phyloP scores from a whole-genome alignment of 2,329 filamentous ascomycete genomes.

The Penicillium verrucosum region DNA sequence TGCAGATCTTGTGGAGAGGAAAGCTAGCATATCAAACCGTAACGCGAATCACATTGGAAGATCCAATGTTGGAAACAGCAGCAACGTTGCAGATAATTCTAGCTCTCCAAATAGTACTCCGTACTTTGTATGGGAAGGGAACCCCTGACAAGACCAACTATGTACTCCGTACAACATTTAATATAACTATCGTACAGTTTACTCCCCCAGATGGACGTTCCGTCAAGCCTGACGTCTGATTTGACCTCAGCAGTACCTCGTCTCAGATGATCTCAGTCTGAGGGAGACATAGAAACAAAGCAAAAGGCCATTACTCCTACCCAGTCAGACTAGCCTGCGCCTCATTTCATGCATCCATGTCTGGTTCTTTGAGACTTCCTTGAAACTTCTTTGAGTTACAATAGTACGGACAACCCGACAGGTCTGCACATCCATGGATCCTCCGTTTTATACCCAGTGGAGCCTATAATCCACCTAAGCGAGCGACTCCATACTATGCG shows the following conservation, averaged over 20 bases:
- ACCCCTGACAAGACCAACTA: not conserved
- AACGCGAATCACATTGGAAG: not conserved
- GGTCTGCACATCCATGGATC: slow-evolving; percentile 1
- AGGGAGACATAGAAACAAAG: not conserved
- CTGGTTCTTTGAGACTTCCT: not conserved
- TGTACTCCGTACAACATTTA: too few relatives aligned
- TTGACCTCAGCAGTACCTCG: not conserved
- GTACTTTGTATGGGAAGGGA: not conserved
- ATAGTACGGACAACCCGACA: not conserved
- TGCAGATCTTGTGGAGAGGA: slow-evolving; percentile 10
- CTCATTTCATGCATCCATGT: not conserved
- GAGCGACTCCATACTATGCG: not conserved
- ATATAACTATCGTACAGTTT: not conserved
- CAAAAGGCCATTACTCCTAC: not conserved
- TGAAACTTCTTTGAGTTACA: not conserved
- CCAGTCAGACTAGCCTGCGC: not conserved
- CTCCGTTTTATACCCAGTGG: slow-evolving; percentile 1
- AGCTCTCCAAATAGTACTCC: not conserved
- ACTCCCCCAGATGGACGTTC: not conserved
- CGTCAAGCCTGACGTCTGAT: not conserved
- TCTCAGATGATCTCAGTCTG: not conserved
- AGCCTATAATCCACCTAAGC: not conserved
- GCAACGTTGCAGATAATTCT: not conserved
- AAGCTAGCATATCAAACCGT: not conserved
- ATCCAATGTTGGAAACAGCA: not conserved